A percentile compares a stretch with the other conserved stretches of the same genome.
These are phyloP conservation scores for Fusarium sp. DNA, from an alignment of 2,329 filamentous ascomycete species.

Conservation along the genomic window DNA sequence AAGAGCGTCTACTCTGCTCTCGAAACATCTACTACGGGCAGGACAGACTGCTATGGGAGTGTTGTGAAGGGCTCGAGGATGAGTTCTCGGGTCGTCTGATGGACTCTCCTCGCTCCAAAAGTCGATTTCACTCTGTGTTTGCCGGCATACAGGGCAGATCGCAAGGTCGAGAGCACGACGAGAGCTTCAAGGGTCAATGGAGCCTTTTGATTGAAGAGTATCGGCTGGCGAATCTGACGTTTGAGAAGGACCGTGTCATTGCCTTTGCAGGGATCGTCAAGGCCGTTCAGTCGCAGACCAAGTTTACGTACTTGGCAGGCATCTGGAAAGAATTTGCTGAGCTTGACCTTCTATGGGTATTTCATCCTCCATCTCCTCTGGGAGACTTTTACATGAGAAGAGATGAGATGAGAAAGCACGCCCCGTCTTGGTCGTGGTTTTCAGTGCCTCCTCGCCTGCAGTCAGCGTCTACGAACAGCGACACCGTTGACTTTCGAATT, in stretches of 20 bases:
- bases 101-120: neutral
- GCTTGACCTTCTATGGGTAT: slow-evolving; percentile 5
- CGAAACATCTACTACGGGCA: slow-evolving; percentile 17
- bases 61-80: slow-evolving; percentile 8
- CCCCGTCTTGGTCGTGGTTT: slow-evolving; percentile 21
- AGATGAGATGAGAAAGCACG: neutral
- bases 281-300: neutral
- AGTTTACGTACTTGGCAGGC: slow-evolving; percentile 6
- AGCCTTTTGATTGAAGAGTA: slow-evolving; percentile 3
- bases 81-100: slow-evolving; percentile 4
- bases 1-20: neutral
- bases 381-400: neutral
- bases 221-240: neutral
- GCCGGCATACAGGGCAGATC: neutral
- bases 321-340: slow-evolving; percentile 22
- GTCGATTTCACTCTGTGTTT: slow-evolving; percentile 10
- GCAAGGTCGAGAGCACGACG: neutral
- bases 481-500: slow-evolving; percentile 14
- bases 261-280: neutral
- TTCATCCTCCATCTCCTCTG: neutral
- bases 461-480: neutral
- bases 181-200: slow-evolving; percentile 14
- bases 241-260: neutral
- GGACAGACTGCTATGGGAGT: slow-evolving; percentile 13
- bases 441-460: neutral